phyloP scores from a whole-genome alignment of 495 filamentous ascomycete genomes.

The Echria macrotheca region DNA sequence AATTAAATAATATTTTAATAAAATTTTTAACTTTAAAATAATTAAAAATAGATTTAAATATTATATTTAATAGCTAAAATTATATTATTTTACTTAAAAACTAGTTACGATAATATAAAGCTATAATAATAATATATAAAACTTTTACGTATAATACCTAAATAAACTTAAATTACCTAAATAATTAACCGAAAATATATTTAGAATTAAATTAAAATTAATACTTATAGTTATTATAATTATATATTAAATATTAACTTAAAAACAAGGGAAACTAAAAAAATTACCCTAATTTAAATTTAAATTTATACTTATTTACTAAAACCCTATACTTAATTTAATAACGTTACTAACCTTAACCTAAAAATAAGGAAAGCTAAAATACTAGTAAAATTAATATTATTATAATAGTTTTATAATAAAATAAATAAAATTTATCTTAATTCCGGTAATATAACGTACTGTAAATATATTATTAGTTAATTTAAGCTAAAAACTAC shows the following conservation, averaged over 20 bases:
- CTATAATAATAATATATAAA: no score
- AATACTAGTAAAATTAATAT: conserved; percentile 1
- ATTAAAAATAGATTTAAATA: no score
- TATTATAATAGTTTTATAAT: neutral
- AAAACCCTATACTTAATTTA: neutral
- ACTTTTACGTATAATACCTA: no score
- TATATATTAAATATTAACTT: no score
- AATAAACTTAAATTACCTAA: neutral
- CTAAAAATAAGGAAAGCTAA: neutral
- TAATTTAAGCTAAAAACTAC: neutral
- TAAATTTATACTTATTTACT: no score
- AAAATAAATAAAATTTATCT: neutral
- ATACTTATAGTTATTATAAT: neutral
- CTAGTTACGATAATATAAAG: neutral
- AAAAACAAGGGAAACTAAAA: neutral
- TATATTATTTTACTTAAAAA: neutral
- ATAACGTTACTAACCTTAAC: neutral
- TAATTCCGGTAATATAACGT: neutral
- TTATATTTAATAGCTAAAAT: conserved; percentile 1
- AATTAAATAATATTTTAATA: no score
- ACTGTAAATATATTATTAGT: neutral
- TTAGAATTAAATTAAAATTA: neutral
- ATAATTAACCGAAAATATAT: neutral
- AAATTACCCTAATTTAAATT: neutral
- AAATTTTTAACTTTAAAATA: no score